A percentile compares a stretch with the other conserved stretches of the same genome.
Conservation (phyloP, 305 asterid genomes). For the Solanum hybrid region DNA sequence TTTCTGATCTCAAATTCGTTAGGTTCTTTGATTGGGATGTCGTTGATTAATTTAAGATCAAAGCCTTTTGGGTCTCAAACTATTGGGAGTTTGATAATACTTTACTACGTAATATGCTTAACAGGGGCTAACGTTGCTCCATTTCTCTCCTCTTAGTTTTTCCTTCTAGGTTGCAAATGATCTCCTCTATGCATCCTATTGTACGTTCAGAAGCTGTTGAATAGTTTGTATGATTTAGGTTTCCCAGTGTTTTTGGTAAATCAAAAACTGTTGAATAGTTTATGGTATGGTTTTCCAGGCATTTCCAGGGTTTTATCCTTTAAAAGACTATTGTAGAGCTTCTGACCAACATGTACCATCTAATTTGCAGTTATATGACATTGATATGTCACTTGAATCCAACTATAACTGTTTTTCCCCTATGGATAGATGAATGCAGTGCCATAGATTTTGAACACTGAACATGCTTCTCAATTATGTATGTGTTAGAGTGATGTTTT, state of each 20-base stretch:
- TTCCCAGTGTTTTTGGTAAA: not conserved
- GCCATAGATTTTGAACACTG: not conserved
- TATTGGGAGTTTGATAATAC: not conserved
- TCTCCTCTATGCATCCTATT: not conserved
- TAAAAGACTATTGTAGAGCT: not conserved
- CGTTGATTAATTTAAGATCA: not conserved
- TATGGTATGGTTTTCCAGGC: not conserved
- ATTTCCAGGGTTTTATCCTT: not conserved
- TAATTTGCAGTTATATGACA: not conserved
- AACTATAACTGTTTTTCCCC: not conserved
- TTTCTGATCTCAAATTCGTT: not conserved
- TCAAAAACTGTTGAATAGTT: not conserved
- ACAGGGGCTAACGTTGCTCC: not conserved
- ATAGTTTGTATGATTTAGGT: not conserved
- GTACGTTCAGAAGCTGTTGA: not conserved
- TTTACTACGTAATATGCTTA: not conserved
- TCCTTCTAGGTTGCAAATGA: not conserved
- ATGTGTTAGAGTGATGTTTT: not conserved
- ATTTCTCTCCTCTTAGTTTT: not conserved
- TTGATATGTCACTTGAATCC: not conserved
- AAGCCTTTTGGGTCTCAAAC: not conserved
- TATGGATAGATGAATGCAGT: not conserved
- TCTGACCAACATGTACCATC: not conserved
- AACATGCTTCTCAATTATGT: not conserved
- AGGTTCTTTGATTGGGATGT: not conserved